Conservation (phyloP, 2,329 filamentous ascomycete species). For the Byssochlamys sp. region DNA sequence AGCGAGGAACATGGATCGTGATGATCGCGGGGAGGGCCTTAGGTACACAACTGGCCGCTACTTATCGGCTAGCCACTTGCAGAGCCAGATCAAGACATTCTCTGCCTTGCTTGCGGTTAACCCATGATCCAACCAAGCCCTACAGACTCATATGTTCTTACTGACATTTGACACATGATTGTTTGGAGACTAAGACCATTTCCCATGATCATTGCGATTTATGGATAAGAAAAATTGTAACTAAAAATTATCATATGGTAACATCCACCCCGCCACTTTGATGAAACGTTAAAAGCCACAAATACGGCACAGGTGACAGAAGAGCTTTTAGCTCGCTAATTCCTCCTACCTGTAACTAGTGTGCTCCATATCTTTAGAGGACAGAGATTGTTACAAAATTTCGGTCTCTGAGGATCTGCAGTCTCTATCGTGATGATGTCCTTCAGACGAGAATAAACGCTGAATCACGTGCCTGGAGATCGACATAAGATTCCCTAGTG, state of each 20-base stretch:
- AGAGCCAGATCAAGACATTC: neutral
- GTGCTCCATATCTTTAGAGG: neutral
- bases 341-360: neutral
- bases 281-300: neutral
- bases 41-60: neutral
- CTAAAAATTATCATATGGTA: neutral
- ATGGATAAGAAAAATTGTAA: neutral
- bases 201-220: neutral
- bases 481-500: neutral
- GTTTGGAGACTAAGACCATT: neutral
- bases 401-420: neutral
- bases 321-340: neutral
- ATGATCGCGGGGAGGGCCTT: neutral
- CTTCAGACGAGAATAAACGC: neutral
- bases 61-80: neutral
- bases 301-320: neutral
- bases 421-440: neutral
- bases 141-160: too few relatives aligned
- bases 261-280: neutral
- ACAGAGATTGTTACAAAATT: neutral
- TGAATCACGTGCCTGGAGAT: neutral
- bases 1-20: neutral
- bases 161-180: too few relatives aligned
- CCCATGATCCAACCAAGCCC: neutral
- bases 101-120: neutral